Percentiles rank a stretch among this genome's conserved stretches.
These are phyloP conservation scores for Wickerhamiella nectarea DNA, from an alignment of 805 yeast genomes.

Conservation along the genomic window DNA sequence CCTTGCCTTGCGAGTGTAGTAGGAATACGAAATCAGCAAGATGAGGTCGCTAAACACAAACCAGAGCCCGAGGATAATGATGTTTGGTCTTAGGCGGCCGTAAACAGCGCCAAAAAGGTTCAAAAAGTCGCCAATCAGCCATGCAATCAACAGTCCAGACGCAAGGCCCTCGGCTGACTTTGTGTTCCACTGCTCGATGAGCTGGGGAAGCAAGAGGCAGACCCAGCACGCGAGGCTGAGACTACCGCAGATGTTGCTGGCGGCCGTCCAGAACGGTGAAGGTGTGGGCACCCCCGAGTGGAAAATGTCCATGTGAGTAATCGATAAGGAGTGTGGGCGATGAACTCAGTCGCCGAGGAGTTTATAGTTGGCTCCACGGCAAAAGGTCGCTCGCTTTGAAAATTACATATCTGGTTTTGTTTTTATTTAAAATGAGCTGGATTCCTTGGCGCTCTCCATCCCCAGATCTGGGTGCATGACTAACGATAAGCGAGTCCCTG, in stretches of 20 bases:
- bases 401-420: too few relatives aligned
- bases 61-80: slow-evolving; percentile 59
- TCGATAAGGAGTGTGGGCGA: not conserved
- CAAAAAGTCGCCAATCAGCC: slow-evolving; percentile 61
- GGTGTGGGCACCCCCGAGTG: not conserved
- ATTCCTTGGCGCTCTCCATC: too few relatives aligned
- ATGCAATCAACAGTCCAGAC: slow-evolving; percentile 47
- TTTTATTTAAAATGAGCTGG: too few relatives aligned
- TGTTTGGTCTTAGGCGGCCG: slow-evolving; percentile 60
- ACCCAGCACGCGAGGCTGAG: slow-evolving; percentile 68
- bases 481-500: too few relatives aligned
- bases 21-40: slow-evolving; percentile 43
- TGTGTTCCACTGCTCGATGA: slow-evolving; percentile 66
- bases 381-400: too few relatives aligned
- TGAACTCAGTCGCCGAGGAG: too few relatives aligned
- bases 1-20: slow-evolving; percentile 30
- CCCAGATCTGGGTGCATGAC: too few relatives aligned
- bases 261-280: slow-evolving; percentile 28
- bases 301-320: not conserved
- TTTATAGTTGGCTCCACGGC: too few relatives aligned
- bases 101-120: slow-evolving; percentile 55
- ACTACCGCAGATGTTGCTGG: slow-evolving; percentile 57
- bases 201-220: slow-evolving; percentile 60
- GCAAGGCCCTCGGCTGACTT: slow-evolving; percentile 66
- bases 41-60: slow-evolving; percentile 56